Base-by-base conservation (phyloP, 2,329 filamentous ascomycete genomes). In the Byssothecium circinans region DNA sequence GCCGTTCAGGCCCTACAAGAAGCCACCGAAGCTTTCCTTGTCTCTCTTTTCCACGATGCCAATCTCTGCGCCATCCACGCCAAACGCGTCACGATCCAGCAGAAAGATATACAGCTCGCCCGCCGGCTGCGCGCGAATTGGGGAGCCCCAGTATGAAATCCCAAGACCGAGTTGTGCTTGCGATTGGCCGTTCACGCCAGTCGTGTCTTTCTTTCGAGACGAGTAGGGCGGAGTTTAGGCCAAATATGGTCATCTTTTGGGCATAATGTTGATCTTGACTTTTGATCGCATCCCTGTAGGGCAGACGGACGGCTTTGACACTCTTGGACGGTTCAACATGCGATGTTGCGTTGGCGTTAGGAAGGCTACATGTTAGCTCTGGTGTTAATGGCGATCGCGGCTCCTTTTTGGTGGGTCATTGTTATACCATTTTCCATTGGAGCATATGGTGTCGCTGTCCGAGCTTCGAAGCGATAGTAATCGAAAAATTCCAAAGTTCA, bases 51-150 rank as follows among this genome's bases (percentile, higher is more conserved):
- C 68, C 91, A 97, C 78, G 92, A 97, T 74, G 96, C 92, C 79
- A 97, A 97, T 81, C 80, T 96, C 43, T 97, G 92, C 79, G 92
- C 94, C 71, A 96, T 97, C 76, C 94, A 97, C 79, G 92, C 94
- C 78, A 97, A 97, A 86, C 91, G 94, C 80, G 94, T 97, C 71
- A 97, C 92, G 70, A 97, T 97, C 78, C 92, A 92, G 78, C 86
- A 86, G 72, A 96, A 96, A 83, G 92, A 96, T 68, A 96, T 97
- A 73, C 92, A 97, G 79, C 85, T 97, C 41, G 91, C 92, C 69
- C 88, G 94, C 64, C 89, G 94, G 70, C 89, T 99, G 71, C 89
- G 94, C 69, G 94, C 94, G 62, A 91, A 72, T 8, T 77, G 74
- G 74, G 75, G 75, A 7, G 72, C 57, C 10, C 65, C 65, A 1